Evolutionary conservation across 768 basidiomycete genomes (phyloP).

Genomic region (Kwoniella pini): DNA sequence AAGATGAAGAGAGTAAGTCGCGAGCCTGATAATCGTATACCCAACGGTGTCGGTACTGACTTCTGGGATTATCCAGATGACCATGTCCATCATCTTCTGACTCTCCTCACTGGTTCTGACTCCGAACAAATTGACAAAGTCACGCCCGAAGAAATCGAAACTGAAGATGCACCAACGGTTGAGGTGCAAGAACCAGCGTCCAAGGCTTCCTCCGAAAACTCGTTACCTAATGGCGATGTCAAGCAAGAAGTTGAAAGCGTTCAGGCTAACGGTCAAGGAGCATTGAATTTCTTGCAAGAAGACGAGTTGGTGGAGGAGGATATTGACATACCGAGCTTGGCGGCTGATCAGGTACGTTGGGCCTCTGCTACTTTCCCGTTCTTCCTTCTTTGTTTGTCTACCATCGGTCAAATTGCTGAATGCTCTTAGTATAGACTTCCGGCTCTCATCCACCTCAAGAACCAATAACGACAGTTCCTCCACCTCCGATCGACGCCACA

Average conservation of each 20-base stretch:
- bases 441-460: slow-evolving; percentile 20
- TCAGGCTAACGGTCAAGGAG: slow-evolving; percentile 5
- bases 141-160: slow-evolving; percentile 7
- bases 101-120: slow-evolving; percentile 23
- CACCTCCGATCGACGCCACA: neutral
- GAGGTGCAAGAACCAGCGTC: slow-evolving; percentile 16
- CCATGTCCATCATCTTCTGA: slow-evolving; percentile 38
- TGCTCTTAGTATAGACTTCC: slow-evolving; percentile 13
- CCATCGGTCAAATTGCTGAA: neutral
- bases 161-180: slow-evolving; percentile 3
- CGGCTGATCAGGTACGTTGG: slow-evolving; percentile 30
- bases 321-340: slow-evolving; percentile 24
- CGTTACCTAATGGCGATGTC: slow-evolving; percentile 7
- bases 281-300: slow-evolving; percentile 45
- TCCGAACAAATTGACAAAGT: slow-evolving; percentile 6
- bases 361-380: too few species aligned
- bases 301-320: slow-evolving; percentile 39
- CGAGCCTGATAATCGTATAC: too few species aligned
- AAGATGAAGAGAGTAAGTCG: slow-evolving; percentile 38
- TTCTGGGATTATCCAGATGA: slow-evolving; percentile 19
- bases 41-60: too few species aligned
- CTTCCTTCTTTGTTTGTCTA: too few species aligned
- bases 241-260: neutral
- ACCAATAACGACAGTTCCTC: slow-evolving; percentile 8
- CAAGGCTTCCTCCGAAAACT: slow-evolving; percentile 2